Evolutionary conservation across 1,284 basidiomycete species (phyloP).

Genomic region (Boletellus sp.): DNA sequence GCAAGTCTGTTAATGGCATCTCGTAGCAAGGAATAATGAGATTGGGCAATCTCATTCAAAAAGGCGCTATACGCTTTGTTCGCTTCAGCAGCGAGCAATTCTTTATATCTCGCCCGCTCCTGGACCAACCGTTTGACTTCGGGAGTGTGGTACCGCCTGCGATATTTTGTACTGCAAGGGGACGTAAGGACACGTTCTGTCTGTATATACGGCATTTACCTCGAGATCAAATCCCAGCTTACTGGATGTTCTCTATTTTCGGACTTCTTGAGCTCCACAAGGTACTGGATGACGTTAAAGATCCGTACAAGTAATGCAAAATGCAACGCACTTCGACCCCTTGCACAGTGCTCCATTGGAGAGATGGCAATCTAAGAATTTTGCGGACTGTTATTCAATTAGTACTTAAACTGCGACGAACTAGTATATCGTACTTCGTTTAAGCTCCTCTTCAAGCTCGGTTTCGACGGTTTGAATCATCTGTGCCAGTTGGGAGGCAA

Average conservation of each 20-base stretch:
- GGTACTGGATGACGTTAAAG: slow-evolving; percentile 45
- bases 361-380: slow-evolving; percentile 65
- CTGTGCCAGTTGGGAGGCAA: slow-evolving; percentile 31
- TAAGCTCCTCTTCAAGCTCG: slow-evolving; percentile 77
- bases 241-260: slow-evolving; percentile 75
- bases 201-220: slow-evolving; percentile 39
- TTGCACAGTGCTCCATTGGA: slow-evolving; percentile 69
- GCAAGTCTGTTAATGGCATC: slow-evolving; percentile 78
- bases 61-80: slow-evolving; percentile 67
- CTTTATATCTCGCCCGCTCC: slow-evolving; percentile 75
- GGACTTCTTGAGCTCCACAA: slow-evolving; percentile 73
- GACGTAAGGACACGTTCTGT: slow-evolving; percentile 8
- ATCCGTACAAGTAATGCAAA: background rate
- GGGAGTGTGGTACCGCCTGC: slow-evolving; percentile 82
- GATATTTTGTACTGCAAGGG: slow-evolving; percentile 62
- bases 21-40: slow-evolving; percentile 68
- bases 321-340: slow-evolving; percentile 61
- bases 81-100: slow-evolving; percentile 69
- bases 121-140: slow-evolving; percentile 63
- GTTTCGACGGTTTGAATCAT: slow-evolving; percentile 60
- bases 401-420: slow-evolving; percentile 4
- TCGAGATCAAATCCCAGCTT: slow-evolving; percentile 77
- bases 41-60: slow-evolving; percentile 61
- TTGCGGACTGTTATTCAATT: slow-evolving; percentile 57
- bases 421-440: slow-evolving; percentile 44